Base-by-base conservation (phyloP, 1,284 basidiomycete genomes). In the Ceratobasidium sp. region DNA sequence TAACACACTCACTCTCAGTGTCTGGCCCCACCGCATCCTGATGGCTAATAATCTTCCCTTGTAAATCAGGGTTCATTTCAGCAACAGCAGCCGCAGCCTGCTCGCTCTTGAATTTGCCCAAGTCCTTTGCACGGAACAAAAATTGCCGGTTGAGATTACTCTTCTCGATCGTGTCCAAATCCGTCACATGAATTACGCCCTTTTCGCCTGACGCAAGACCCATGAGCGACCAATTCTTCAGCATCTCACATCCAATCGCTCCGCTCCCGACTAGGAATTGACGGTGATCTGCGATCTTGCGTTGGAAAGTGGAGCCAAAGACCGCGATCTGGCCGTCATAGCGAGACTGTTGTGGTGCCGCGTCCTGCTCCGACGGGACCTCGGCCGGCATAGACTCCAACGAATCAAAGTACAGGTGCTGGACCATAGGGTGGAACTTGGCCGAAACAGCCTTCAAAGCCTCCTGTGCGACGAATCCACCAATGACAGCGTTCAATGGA, bases 191-290 rank as follows among this genome's bases (percentile, higher is more conserved):
- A 76, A 99, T 96, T 72, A 89, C 85, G 27, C 96, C 98, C 69
- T 91, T 86, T 17, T 90, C 86, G 2, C 94, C 95, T 51, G 92
- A 89, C 15, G 90, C 97, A 60, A 99, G 86, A 78, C 98, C 98
- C 90, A 99, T 98, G 96, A 99, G 96, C 80, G 94, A 93, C 98
- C 98, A 99, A 84, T 99, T 99, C 88, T 99, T 99, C 81, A 99
- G 86, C 98, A 99, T 99, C 85, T 99, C 98, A 81, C 98, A 99
- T 29, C 98, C 98, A 82, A 99, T 99, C 57, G 98, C 98, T 75
- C 98, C 98, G 27, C 97, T 93, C 8, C 98, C 98, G 67, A 99
- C 98, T 36, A 99, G 89, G 89, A 99, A 99, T 82, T 99, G 95
- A 54, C 94, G 89, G 82, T 95, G 91, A 81, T 95, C 94, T 69